Base-by-base conservation (phyloP, 768 basidiomycete genomes). In the Auriscalpium orientale region DNA sequence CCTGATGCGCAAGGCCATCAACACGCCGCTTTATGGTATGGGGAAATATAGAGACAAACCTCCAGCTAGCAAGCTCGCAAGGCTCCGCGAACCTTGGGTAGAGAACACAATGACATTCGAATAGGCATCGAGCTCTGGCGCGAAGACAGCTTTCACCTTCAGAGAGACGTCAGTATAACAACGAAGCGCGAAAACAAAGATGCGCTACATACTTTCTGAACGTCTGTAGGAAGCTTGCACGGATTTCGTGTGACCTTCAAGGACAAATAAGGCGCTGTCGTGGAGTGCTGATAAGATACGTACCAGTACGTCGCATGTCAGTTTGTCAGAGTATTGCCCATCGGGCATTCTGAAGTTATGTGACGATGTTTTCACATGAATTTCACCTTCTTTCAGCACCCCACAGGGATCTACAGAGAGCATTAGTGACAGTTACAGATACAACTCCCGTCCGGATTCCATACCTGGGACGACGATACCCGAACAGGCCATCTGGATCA, bases 221-320 rank as follows among this genome's bases (percentile, higher is more conserved):
- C 74, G 65, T 89, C 86, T 0, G 79, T 82, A 1, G 85, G 84
- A 1, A 87, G 68, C 58, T 85, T 86, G 67, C 85, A 87, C n/a
- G 86, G 86, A 65, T 83, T 76, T 21, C 85, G 71, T 2, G 81
- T 82, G 11, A 87, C 68, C 81, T 83, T 10, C 20, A 5, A 54
- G 34, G 10, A 3, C 43, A 1, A 51, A 16, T 37, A 40, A 50
- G 44, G 36, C 18, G 8, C 10, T 35, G 9, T 34, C 44, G 28
- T n/a, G 34, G 35, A 44, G 21, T 13, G 15, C 5, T 1, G 8
- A 34, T 15, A 3, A 36, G 10, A 12, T 18, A 62, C 73, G 58
- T 58, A 82, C 80, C 58, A 89, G 65, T 10, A 85, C 80, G 60
- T 82, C 78, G 0, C 85, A 84, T 15, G 77, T 46, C 2, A 84